Evolutionary conservation across 2,329 filamentous ascomycete genomes (phyloP), one percentile per base, ranked within the genome.

Genomic region (Ramichloridium luteum): DNA sequence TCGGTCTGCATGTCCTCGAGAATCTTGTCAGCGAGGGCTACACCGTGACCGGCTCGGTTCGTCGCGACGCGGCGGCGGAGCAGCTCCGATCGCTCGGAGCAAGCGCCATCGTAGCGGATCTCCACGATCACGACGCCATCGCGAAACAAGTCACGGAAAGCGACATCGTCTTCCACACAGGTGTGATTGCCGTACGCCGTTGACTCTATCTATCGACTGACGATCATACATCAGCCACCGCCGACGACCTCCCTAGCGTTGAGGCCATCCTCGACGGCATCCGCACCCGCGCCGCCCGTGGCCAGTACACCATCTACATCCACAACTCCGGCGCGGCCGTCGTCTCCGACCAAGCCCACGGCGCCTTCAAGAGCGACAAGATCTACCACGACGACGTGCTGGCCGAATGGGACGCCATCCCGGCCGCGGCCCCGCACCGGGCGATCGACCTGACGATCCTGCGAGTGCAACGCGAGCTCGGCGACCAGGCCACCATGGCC

Each of bases 1-100:
- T 68, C 34, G 65, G 64, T 25, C 59, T 59, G 45, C 59, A 64
- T 16, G 53, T 68, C 23, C 50, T 68, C 14, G 58, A 64, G 4
- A 46, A 60, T 5, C 54, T 68, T 11, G 41, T 61, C 25, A 44
- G 45, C 28, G 58, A 64, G 32, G 49, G 53, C 12, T 45, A 47
- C 32, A 28, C 25, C 4, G 57, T 68, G 16, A 64, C 60, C 1
- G 56, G 51, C 2, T 53, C 59, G 13, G 57, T 61, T n/a, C 55
- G 59, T 16, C 48, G 59, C n/a, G 40, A 58, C 37, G 49, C 52
- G 30, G 53, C 58, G 29, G 58, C 49, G 4, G 46, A 48, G 3
- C 47, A 54, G 16, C 46, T 64, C 28, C 45, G 54, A 31, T 44
- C 50, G 2, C 57, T 51, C 2, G 61, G 59, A 3, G 48, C 54